These are phyloP conservation scores for Botrytis porri DNA, from an alignment of 2,329 filamentous ascomycete species.

Conservation along the genomic window DNA sequence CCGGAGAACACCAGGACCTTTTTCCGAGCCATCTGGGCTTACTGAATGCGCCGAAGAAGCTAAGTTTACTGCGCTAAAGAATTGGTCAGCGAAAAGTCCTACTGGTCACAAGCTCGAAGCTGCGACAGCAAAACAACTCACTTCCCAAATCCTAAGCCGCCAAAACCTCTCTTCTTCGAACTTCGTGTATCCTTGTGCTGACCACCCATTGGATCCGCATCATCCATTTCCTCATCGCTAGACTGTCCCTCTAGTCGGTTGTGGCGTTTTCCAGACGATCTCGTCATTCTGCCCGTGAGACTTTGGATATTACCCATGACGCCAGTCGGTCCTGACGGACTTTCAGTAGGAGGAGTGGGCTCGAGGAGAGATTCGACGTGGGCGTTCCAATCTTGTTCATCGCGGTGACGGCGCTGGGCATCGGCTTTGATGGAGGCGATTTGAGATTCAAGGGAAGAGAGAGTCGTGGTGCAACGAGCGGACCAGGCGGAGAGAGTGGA, in stretches of 20 bases:
- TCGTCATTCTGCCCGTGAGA: slow-evolving; percentile 9
- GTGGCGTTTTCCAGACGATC: slow-evolving; percentile 4
- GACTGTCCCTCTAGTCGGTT: slow-evolving; percentile 41
- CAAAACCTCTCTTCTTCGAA: slow-evolving; percentile 49
- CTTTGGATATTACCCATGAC: neutral
- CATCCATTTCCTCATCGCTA: slow-evolving; percentile 42
- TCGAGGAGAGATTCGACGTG: slow-evolving; percentile 34
- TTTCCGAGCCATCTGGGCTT: neutral
- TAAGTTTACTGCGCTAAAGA: neutral
- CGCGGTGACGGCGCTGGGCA: slow-evolving; percentile 52
- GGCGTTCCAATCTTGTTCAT: slow-evolving; percentile 36
- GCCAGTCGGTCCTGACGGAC: neutral
- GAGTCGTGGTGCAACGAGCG: slow-evolving; percentile 69
- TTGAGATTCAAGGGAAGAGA: slow-evolving; percentile 72
- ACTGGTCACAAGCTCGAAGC: slow-evolving; percentile 1
- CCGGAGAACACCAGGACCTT: neutral
- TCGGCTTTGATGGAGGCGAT: slow-evolving; percentile 62
- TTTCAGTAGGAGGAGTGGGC: slow-evolving; percentile 21
- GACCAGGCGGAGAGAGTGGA: slow-evolving; percentile 71
- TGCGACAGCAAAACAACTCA: slow-evolving; percentile 8
- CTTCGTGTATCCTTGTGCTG: slow-evolving; percentile 51
- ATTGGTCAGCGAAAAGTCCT: slow-evolving; percentile 10
- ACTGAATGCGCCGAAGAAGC: neutral
- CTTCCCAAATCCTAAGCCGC: slow-evolving; percentile 20
- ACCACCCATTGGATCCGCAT: slow-evolving; percentile 35